Conservation (phyloP, 2,329 filamentous ascomycete species). For the Fusarium sp. region DNA sequence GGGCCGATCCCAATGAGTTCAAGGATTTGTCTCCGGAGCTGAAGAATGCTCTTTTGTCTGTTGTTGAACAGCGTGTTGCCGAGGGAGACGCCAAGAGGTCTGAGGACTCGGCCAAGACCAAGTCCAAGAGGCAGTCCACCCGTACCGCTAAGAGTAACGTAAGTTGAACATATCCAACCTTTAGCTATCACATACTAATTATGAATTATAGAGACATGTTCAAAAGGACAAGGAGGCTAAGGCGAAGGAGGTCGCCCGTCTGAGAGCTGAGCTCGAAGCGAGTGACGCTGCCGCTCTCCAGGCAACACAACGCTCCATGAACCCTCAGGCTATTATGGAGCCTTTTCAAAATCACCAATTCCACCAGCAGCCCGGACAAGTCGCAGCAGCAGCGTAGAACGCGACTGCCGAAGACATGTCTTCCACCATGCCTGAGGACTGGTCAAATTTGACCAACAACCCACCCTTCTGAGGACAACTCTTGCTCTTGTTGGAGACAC, state of each 20-base stretch:
- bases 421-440: neutral
- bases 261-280: neutral
- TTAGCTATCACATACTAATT: neutral
- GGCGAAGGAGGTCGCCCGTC: neutral
- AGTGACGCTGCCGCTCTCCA: slow-evolving; percentile 20
- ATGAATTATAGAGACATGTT: neutral
- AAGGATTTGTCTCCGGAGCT: slow-evolving; percentile 20
- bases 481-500: neutral
- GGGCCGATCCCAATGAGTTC: slow-evolving; percentile 38
- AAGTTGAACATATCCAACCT: neutral
- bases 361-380: neutral
- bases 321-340: neutral
- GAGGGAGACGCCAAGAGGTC: neutral
- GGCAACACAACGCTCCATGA: neutral
- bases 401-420: neutral
- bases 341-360: neutral
- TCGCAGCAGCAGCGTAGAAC: neutral
- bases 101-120: neutral
- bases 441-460: neutral
- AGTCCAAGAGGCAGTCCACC: neutral
- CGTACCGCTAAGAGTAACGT: neutral
- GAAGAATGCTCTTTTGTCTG: slow-evolving; percentile 35
- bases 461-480: neutral
- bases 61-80: slow-evolving; percentile 19
- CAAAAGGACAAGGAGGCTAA: neutral